phyloP scores from a whole-genome alignment of 345 rosid genomes.

The Populus tremula region DNA sequence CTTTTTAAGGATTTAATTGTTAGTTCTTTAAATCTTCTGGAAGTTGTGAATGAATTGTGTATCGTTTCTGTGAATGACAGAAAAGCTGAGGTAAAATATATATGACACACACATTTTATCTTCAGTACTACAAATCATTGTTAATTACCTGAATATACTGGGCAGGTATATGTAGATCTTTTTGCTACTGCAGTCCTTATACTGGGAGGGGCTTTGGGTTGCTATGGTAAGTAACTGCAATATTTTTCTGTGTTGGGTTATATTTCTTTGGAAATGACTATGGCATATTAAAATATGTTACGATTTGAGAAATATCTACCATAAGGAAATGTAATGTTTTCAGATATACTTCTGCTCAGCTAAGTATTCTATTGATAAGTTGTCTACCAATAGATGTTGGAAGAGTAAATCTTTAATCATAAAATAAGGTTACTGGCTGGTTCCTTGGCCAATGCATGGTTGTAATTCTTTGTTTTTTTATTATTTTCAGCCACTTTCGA shows the following conservation, averaged over 20 bases:
- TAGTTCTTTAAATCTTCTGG: not conserved
- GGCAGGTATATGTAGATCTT: conserved; percentile 52
- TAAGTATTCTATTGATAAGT: not conserved
- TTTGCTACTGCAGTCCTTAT: conserved; percentile 42
- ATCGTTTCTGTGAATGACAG: not conserved
- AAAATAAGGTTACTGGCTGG: not conserved
- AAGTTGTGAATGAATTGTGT: not conserved
- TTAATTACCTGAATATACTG: not conserved
- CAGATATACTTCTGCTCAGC: not conserved
- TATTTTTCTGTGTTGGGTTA: not conserved
- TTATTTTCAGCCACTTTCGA: not conserved
- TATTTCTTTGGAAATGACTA: not conserved
- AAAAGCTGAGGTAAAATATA: not conserved
- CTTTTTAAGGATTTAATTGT: not conserved
- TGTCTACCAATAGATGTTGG: not conserved
- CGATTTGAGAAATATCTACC: not conserved
- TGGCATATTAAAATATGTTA: not conserved
- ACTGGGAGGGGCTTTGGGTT: conserved; percentile 57
- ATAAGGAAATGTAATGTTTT: not conserved
- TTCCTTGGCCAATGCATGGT: not conserved
- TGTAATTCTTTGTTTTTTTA: not conserved
- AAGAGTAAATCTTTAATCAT: not conserved
- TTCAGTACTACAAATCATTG: not conserved
- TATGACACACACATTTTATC: not conserved
- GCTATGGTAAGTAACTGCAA: conserved; percentile 47